These are phyloP conservation scores for Calocybe gangraenosa DNA, from an alignment of 768 basidiomycete genomes.

Conservation along the genomic window DNA sequence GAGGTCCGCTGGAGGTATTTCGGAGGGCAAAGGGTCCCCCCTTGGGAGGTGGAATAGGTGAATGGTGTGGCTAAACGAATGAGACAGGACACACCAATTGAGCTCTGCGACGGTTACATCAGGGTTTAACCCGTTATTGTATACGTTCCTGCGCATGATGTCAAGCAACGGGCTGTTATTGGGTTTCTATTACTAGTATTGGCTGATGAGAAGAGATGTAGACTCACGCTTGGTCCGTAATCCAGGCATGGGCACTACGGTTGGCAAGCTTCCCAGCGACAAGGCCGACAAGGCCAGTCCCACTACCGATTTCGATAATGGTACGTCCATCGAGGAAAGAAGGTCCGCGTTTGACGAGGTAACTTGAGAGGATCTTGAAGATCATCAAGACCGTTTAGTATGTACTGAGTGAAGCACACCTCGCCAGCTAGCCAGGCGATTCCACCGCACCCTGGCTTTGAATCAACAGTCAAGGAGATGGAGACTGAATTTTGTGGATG, in stretches of 20 bases:
- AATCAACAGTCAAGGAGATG: constrained; percentile 63
- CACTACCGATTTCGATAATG: constrained; percentile 83
- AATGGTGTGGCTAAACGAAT: constrained; percentile 10
- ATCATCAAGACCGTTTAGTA: neutral
- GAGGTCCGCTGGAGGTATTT: constrained; percentile 52
- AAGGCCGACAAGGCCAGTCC: constrained; percentile 91
- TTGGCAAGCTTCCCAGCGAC: constrained; percentile 60
- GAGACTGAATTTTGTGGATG: constrained; percentile 26
- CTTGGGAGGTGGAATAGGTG: constrained; percentile 31
- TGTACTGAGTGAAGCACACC: constrained; percentile 38
- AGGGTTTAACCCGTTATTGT: constrained; percentile 53
- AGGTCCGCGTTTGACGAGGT: constrained; percentile 57
- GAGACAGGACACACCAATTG: constrained; percentile 60
- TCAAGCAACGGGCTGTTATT: constrained; percentile 76
- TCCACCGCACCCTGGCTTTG: constrained; percentile 87
- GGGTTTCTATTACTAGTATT: neutral
- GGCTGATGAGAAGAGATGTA: neutral
- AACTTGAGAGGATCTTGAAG: constrained; percentile 69
- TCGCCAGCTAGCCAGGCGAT: constrained; percentile 92
- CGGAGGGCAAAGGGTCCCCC: constrained; percentile 56
- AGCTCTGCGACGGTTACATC: constrained; percentile 64
- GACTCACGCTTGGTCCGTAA: constrained; percentile 90
- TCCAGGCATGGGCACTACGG: constrained; percentile 52
- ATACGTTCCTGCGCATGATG: constrained; percentile 76
- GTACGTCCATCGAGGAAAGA: constrained; percentile 47